Percentiles rank a stretch among this genome's conserved stretches.
These are phyloP conservation scores for Ophiostoma sp. DNA, from an alignment of 2,329 filamentous ascomycete species.

Conservation along the genomic window DNA sequence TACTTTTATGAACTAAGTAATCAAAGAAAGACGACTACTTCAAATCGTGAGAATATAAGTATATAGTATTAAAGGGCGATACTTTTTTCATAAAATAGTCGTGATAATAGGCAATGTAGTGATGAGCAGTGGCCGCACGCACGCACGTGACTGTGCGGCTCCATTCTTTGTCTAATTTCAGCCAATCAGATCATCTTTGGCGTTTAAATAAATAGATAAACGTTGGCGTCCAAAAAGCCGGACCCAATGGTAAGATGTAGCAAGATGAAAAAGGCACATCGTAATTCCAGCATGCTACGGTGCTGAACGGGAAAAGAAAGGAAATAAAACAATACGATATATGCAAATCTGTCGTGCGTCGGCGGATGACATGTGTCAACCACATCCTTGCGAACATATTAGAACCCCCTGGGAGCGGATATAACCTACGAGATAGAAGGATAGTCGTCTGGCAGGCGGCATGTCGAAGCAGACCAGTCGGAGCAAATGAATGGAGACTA, in stretches of 20 bases:
- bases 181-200: too few species aligned
- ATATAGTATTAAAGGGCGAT: too few species aligned
- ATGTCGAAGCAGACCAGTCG: not conserved
- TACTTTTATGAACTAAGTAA: too few species aligned
- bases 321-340: not conserved
- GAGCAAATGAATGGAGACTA: not conserved
- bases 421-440: not conserved
- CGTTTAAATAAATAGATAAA: too few species aligned
- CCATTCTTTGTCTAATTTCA: too few species aligned
- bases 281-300: not conserved
- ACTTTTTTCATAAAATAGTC: too few species aligned
- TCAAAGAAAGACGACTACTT: too few species aligned
- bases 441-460: not conserved
- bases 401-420: not conserved
- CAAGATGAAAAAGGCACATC: not conserved
- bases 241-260: not conserved
- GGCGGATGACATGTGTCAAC: constrained; percentile 1
- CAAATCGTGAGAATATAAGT: too few species aligned
- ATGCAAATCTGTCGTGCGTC: not conserved
- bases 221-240: too few species aligned
- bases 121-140: too few species aligned
- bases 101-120: too few species aligned
- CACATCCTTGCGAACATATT: not conserved
- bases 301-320: not conserved
- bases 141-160: too few species aligned